These are phyloP conservation scores for Jaapia argillacea DNA, from an alignment of 768 basidiomycete species.

Conservation along the genomic window DNA sequence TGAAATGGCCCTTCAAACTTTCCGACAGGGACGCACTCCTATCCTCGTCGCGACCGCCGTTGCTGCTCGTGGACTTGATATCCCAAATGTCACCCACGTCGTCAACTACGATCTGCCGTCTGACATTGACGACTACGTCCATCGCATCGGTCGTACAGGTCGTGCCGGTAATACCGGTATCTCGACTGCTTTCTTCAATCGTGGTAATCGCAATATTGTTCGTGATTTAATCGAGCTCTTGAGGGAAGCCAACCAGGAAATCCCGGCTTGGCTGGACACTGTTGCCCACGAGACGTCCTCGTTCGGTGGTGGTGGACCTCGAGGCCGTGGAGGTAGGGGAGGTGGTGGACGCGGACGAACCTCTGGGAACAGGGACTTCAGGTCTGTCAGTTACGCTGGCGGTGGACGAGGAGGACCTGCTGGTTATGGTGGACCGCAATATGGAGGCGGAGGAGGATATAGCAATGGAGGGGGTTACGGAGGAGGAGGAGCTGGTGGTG, in stretches of 20 bases:
- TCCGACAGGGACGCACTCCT: slow-evolving; percentile 91
- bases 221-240: slow-evolving; percentile 89
- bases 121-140: slow-evolving; percentile 98
- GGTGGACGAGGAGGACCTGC: slow-evolving; percentile 2
- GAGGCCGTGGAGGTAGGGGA: slow-evolving; percentile 30
- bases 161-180: slow-evolving; percentile 98
- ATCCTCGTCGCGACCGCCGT: slow-evolving; percentile 98
- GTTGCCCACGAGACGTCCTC: slow-evolving; percentile 77
- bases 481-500: slow-evolving; percentile 15
- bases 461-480: slow-evolving; percentile 23
- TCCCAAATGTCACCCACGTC: slow-evolving; percentile 98
- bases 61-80: slow-evolving; percentile 97
- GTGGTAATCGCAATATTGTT: slow-evolving; percentile 87
- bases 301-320: background rate
- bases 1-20: slow-evolving; percentile 90
- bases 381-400: slow-evolving; percentile 11
- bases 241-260: slow-evolving; percentile 93
- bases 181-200: slow-evolving; percentile 93
- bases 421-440: slow-evolving; percentile 26
- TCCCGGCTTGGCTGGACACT: slow-evolving; percentile 84
- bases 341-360: slow-evolving; percentile 36
- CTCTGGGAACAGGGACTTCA: slow-evolving; percentile 41
- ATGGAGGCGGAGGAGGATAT: slow-evolving; percentile 17
- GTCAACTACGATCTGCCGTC: slow-evolving; percentile 97
- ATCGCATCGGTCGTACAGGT: slow-evolving; percentile 95